phyloP scores from a whole-genome alignment of 306 rosid genomes.

The Trifolium repens region DNA sequence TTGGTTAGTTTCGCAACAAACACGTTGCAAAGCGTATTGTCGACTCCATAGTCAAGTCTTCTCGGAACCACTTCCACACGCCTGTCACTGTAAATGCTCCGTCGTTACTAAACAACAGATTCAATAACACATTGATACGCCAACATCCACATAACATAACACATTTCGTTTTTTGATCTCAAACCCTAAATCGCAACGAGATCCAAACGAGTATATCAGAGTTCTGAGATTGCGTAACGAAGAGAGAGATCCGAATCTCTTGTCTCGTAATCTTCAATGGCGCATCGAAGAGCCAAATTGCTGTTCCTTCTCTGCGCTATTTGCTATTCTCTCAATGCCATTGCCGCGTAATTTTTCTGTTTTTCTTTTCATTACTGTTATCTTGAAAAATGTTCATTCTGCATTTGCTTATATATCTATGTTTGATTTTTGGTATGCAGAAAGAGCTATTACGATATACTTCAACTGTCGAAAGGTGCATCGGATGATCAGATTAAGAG shows the following conservation, averaged over 20 bases:
- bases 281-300: slow-evolving; percentile 63
- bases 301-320: slow-evolving; percentile 62
- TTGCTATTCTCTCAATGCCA: slow-evolving; percentile 64
- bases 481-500: slow-evolving; percentile 96
- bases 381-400: neutral
- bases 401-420: neutral
- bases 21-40: slow-evolving; percentile 64
- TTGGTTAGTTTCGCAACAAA: slow-evolving; percentile 60
- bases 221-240: slow-evolving; percentile 26
- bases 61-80: slow-evolving; percentile 38
- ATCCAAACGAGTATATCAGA: slow-evolving; percentile 25
- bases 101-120: neutral
- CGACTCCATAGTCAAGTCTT: slow-evolving; percentile 41
- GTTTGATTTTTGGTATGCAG: slow-evolving; percentile 40
- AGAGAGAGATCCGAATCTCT: slow-evolving; percentile 47
- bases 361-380: neutral
- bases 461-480: slow-evolving; percentile 87
- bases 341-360: slow-evolving; percentile 64
- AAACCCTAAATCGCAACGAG: slow-evolving; percentile 35
- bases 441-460: slow-evolving; percentile 83
- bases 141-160: neutral
- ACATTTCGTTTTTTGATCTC: slow-evolving; percentile 13
- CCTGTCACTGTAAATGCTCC: slow-evolving; percentile 31
- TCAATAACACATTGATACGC: neutral
- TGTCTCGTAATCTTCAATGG: slow-evolving; percentile 60